Percentiles rank a stretch among this genome's conserved stretches.
Evolutionary conservation across 345 rosid genomes (phyloP).

Genomic region (Carallia brachiata): DNA sequence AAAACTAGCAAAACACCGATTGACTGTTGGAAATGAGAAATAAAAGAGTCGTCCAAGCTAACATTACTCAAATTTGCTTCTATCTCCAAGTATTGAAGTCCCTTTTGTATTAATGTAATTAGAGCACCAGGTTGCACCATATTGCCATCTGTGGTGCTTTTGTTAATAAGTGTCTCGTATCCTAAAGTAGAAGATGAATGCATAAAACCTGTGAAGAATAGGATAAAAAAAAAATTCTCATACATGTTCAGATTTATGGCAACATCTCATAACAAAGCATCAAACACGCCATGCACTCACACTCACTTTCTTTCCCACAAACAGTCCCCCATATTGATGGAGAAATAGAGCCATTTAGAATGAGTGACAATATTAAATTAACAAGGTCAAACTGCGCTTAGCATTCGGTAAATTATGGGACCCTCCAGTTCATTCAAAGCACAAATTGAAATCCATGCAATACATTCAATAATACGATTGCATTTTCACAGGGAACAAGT

Average conservation of each 20-base stretch:
- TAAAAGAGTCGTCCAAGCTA: constrained; percentile 31
- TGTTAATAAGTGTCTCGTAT: constrained; percentile 86
- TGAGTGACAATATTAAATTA: no score
- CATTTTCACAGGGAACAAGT: no score
- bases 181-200: constrained; percentile 91
- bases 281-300: no score
- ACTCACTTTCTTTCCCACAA: no score
- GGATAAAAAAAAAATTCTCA: not conserved
- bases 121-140: constrained; percentile 95
- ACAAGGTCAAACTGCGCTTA: no score
- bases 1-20: not conserved
- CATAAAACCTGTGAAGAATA: constrained; percentile 54
- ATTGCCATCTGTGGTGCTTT: constrained; percentile 83
- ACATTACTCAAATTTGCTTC: constrained; percentile 89
- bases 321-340: no score
- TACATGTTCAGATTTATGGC: no score
- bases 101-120: constrained; percentile 83
- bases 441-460: no score
- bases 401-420: no score
- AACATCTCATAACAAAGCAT: no score
- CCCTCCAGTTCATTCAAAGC: no score
- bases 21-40: not conserved
- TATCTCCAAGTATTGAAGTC: constrained; percentile 97
- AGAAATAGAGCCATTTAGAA: not conserved
- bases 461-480: no score